Evolutionary conservation across 2,329 filamentous ascomycete genomes (phyloP).

Genomic region (Paradendryphiella salina): DNA sequence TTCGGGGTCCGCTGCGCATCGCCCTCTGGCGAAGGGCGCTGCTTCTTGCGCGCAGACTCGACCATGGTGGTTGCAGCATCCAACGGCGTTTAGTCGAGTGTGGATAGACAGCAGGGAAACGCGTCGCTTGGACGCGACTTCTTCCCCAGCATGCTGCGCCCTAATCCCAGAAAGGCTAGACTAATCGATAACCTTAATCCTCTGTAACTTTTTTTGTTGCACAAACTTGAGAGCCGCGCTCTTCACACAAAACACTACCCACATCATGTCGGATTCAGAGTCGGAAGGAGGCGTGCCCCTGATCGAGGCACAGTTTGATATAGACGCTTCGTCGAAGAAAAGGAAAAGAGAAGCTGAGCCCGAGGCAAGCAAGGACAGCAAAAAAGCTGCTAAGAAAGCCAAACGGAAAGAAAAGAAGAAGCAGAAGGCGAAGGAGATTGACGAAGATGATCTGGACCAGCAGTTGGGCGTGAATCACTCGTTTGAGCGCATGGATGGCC

Average conservation of each 20-base stretch:
- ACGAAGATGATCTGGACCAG: conserved; percentile 60
- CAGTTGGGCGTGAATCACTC: conserved; percentile 70
- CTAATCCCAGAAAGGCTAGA: conserved; percentile 13
- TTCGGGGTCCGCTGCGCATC: conserved; percentile 34
- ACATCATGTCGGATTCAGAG: conserved; percentile 53
- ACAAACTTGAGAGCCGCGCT: conserved; percentile 14
- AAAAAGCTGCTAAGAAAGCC: conserved; percentile 43
- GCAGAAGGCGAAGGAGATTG: conserved; percentile 62
- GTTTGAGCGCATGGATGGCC: conserved; percentile 80
- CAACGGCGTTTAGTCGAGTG: conserved; percentile 18
- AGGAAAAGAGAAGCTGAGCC: conserved; percentile 47
- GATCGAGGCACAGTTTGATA: conserved; percentile 49
- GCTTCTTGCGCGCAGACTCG: conserved; percentile 44
- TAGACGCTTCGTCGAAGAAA: conserved; percentile 43
- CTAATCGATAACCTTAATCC: conserved; percentile 41
- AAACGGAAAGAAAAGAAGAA: conserved; percentile 61
- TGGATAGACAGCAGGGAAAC: conserved; percentile 27
- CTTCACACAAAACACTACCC: conserved; percentile 26
- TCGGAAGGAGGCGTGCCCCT: conserved; percentile 50
- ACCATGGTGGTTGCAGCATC: conserved; percentile 33
- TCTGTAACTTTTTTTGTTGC: conserved; percentile 31
- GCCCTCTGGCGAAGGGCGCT: conserved; percentile 38
- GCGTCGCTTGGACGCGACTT: conserved; percentile 27
- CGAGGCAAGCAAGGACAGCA: conserved; percentile 39
- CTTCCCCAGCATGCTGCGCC: conserved; percentile 5